Evolutionary conservation across 2,329 filamentous ascomycete genomes (phyloP).

Genomic region (Fusarium veterinarium): DNA sequence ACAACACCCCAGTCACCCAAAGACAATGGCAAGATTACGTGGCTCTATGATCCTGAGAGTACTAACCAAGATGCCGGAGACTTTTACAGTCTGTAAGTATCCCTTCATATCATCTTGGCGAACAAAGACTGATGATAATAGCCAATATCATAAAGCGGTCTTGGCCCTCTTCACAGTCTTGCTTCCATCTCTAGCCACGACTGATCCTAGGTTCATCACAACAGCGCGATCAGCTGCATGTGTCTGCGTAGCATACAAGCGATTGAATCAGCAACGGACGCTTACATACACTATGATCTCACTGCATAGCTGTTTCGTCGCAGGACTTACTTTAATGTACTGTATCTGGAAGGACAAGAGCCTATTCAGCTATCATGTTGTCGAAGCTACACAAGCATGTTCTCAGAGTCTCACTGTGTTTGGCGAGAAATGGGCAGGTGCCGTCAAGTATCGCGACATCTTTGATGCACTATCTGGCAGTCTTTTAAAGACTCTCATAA

Average conservation of each 20-base stretch:
- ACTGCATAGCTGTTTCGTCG: not conserved
- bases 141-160: not conserved
- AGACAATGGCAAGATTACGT: not conserved
- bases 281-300: not conserved
- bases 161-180: not conserved
- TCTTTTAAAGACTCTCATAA: not conserved
- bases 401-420: not conserved
- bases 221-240: not conserved
- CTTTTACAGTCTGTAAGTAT: not conserved
- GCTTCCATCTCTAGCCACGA: not conserved
- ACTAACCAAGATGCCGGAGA: not conserved
- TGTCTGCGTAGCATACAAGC: not conserved
- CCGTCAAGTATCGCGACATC: not conserved
- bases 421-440: not conserved
- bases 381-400: not conserved
- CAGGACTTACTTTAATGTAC: not conserved
- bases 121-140: too few species aligned
- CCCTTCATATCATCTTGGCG: too few species aligned
- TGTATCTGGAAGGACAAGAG: not conserved
- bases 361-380: not conserved
- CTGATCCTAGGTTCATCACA: not conserved
- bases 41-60: not conserved
- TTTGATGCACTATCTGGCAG: not conserved
- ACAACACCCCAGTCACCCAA: not conserved
- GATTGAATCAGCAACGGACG: not conserved